These are phyloP conservation scores for Fusarium multiceps DNA, from an alignment of 2,329 filamentous ascomycete species.

Conservation along the genomic window DNA sequence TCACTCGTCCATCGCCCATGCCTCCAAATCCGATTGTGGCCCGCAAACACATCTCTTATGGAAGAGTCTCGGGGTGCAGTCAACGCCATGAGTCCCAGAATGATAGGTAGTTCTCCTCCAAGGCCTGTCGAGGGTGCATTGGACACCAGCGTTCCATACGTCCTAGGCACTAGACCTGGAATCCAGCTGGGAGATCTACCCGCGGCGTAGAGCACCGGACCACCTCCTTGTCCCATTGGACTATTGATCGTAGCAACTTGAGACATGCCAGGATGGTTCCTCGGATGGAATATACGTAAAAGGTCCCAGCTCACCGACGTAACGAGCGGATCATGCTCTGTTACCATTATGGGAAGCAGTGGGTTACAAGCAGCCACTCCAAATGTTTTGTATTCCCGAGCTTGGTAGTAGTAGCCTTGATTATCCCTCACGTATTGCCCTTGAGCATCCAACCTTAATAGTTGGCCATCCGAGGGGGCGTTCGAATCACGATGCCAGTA, in stretches of 20 bases:
- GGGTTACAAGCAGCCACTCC: conserved; percentile 54
- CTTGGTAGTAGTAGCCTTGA: background rate
- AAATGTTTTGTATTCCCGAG: conserved; percentile 40
- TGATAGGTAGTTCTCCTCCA: conserved; percentile 52
- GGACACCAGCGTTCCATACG: conserved; percentile 41
- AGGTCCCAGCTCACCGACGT: conserved; percentile 42
- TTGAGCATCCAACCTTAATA: conserved; percentile 3
- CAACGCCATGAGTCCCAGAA: conserved; percentile 57
- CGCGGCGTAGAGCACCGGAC: conserved; percentile 45
- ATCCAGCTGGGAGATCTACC: conserved; percentile 53
- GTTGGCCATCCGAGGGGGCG: background rate
- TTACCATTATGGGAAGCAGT: conserved; percentile 51
- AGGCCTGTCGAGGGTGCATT: conserved; percentile 48
- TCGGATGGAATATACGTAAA: conserved; percentile 46
- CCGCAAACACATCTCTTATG: conserved; percentile 42
- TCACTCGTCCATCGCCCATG: conserved; percentile 42
- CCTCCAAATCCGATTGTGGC: conserved; percentile 42
- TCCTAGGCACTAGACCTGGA: conserved; percentile 50
- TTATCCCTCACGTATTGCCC: background rate
- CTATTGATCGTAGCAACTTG: conserved; percentile 42
- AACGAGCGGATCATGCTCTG: conserved; percentile 36
- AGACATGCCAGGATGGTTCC: conserved; percentile 44
- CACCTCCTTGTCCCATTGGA: conserved; percentile 19
- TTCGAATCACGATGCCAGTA: conserved; percentile 31
- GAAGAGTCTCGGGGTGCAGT: conserved; percentile 21